A percentile compares a stretch with the other conserved stretches of the same genome.
Conservation (phyloP, 805 yeast species). For the Nakazawaea ishiwadae region DNA sequence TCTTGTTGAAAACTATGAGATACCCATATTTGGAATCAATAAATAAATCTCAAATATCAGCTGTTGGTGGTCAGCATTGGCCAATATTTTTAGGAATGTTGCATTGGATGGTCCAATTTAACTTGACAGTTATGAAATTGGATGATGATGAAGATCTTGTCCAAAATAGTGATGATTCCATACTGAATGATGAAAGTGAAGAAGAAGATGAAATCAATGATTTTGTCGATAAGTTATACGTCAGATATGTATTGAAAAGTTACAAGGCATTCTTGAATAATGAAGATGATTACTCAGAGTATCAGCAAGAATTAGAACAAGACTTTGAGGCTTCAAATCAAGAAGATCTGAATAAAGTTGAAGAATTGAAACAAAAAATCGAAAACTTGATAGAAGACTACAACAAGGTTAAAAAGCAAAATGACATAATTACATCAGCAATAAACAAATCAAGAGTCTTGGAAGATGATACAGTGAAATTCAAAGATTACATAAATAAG, state of each 20-base stretch:
- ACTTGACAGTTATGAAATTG: slow-evolving; percentile 34
- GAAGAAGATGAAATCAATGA: slow-evolving; percentile 18
- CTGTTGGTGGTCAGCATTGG: slow-evolving; percentile 91
- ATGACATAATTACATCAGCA: slow-evolving; percentile 44
- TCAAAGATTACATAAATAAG: slow-evolving; percentile 63
- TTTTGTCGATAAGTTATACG: slow-evolving; percentile 34
- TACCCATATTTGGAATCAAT: slow-evolving; percentile 82
- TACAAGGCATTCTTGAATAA: slow-evolving; percentile 63
- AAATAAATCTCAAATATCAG: slow-evolving; percentile 80
- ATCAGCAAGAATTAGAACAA: slow-evolving; percentile 47
- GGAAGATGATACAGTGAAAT: slow-evolving; percentile 65
- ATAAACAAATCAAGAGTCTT: slow-evolving; percentile 57
- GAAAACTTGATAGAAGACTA: slow-evolving; percentile 33
- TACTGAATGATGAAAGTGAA: slow-evolving; percentile 14
- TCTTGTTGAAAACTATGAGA: slow-evolving; percentile 55
- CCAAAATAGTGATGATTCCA: background rate
- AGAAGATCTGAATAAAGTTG: slow-evolving; percentile 43
- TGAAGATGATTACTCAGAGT: slow-evolving; percentile 53
- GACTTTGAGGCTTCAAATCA: slow-evolving; percentile 50
- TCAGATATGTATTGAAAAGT: slow-evolving; percentile 58
- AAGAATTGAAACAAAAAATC: slow-evolving; percentile 35
- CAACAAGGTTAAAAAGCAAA: slow-evolving; percentile 37
- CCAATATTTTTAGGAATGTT: slow-evolving; percentile 76
- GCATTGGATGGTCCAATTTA: slow-evolving; percentile 72
- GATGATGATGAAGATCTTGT: slow-evolving; percentile 27